Base-by-base conservation (phyloP, 768 basidiomycete species). In the Suillus alpinus region DNA sequence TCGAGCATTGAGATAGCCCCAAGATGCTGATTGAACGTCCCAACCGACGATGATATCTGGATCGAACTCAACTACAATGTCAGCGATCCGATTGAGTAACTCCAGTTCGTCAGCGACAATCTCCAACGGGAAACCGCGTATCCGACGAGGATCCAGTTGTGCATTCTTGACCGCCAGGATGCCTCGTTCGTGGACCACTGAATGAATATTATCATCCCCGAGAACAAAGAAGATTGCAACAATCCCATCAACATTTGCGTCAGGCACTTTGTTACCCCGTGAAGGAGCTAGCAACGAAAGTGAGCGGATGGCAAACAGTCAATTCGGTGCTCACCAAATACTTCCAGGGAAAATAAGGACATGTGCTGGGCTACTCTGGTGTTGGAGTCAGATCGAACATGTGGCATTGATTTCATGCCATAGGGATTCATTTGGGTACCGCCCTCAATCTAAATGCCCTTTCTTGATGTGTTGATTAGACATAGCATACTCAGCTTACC, bases 41-140 rank as follows among this genome's bases (percentile, higher is more conserved):
- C 94, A 98, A 16, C 96, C 96, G 0, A 85, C 81, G 8, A 98
- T 68, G 43, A 98, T 88, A 71, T 99, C 97, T 0, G 97, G 97
- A 75, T 98, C 94, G 64, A 92, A 76, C 1, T 85, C 83, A 26
- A 84, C 68, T 0, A 97, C 83, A 32, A 86, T 74, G 69, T 98
- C 94, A 31, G 92, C 77, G 7, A 92, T 66, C 37, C 75, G 74
- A 67, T 97, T 95, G 59, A 98, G 75, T 6, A 98, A 75, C 23
- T 94, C 93, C 12, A 93, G 76, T 75, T 99, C 97, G 46, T 70
- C 79, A 3, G 83, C 72, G 16, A 91, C 85, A 7, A 79, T 64
- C 44, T 90, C 84, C 31, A 89, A 59, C 14, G 75, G 67, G 56
- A 77, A 68, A 39, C 78, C 72, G 6, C 81, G 79, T 18, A 86